Evolutionary conservation across 208 protist genomes (phyloP), one percentile per base, ranked within the genome.

Genomic region (Balamuthia mandrillaris): DNA sequence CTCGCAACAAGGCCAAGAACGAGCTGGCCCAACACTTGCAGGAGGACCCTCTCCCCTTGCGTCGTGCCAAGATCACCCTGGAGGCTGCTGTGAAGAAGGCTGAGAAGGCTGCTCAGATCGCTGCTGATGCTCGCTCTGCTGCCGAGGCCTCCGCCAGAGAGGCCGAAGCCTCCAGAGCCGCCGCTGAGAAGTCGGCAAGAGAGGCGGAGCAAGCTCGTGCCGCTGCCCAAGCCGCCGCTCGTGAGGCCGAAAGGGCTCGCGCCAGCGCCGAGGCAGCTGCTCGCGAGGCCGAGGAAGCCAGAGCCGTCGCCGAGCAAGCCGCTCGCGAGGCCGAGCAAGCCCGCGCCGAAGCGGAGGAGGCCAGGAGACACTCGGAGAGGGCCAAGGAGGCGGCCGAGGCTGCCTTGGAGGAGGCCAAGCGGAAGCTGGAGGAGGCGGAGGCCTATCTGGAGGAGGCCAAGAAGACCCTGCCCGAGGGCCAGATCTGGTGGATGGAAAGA

Each of bases 391-490:
- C 66, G 56, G 81, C 81, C 44, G 81, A 86, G 65, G 81, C 2
- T 31, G 81, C 79, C 35, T 56, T 88, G 33, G 60, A 70, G 33
- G 86, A 87, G 47, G 75, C 79, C 0, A 52, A 68, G n/a, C 54
- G 47, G 37, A 79, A 39, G 29, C 42, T 88, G 0, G 44, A 79
- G 3, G 79, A 88, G 42, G 86, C 86, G 27, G 66, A 75, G 60
- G 74, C 56, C 47, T 88, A 78, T n/a, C 74, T 88, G n/a, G 85
- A 88, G 24, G 85, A 87, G 77, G 85, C 85, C 33, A 87, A 87
- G 79, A 68, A 79, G 27, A 88, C 41, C 37, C 24, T 68, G 42
- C 58, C 86, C 33, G 35, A 41, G 21, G 86, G 86, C 35, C 31
- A 47, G 31, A 86, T 74, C 56, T 88, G 86, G 86, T 88, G 86